Conservation (phyloP, 306 rosid genomes). For the Phaseolus lunatus region DNA sequence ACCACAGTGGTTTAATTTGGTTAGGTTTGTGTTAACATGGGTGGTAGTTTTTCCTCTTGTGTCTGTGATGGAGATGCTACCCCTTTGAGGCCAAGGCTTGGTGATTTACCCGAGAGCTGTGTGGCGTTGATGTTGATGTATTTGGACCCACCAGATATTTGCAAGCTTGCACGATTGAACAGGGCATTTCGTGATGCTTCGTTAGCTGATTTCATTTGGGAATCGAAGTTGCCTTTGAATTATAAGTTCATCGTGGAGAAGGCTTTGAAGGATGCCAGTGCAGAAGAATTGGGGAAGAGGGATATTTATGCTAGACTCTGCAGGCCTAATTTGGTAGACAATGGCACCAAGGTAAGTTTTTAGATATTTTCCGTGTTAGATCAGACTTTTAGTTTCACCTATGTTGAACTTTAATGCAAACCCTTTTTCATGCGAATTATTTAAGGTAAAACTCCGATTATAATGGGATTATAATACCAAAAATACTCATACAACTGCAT, state of each 20-base stretch:
- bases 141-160: conserved; percentile 78
- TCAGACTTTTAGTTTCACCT: not conserved
- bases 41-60: conserved; percentile 63
- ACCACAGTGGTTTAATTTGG: conserved; percentile 18
- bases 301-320: conserved; percentile 78
- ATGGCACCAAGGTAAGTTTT: conserved; percentile 68
- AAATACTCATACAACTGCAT: not conserved
- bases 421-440: not conserved
- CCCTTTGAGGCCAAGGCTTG: conserved; percentile 61
- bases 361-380: not conserved
- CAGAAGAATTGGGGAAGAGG: conserved; percentile 58
- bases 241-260: conserved; percentile 63
- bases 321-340: conserved; percentile 63
- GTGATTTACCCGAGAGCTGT: conserved; percentile 85
- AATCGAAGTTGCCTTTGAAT: conserved; percentile 77
- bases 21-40: conserved; percentile 50
- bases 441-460: not conserved
- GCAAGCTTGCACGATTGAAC: conserved; percentile 73
- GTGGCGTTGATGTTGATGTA: conserved; percentile 70
- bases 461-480: not conserved
- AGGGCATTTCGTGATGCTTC: conserved; percentile 82
- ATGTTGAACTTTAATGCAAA: not conserved
- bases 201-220: conserved; percentile 87
- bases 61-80: conserved; percentile 54
- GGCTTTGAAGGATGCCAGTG: conserved; percentile 52